Base-by-base conservation (phyloP, 768 basidiomycete genomes). In the Megacollybia marginata region DNA sequence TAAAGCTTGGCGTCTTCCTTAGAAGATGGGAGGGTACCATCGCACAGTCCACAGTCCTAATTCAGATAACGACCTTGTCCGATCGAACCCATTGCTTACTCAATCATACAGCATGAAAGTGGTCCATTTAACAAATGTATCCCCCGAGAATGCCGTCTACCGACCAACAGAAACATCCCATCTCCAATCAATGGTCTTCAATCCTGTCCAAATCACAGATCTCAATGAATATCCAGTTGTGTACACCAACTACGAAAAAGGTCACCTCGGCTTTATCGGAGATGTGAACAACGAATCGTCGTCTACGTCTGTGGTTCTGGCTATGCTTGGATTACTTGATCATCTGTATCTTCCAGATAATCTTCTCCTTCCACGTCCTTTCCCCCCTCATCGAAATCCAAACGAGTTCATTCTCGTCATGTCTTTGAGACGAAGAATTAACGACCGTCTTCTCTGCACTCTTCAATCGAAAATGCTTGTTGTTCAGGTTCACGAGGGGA, bases 391-490 rank as follows among this genome's bases (percentile, higher is more conserved):
- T n/a, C n/a, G n/a, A n/a, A n/a, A n/a, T n/a, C n/a, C n/a, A n/a
- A n/a, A n/a, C n/a, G n/a, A n/a, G n/a, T 67, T 64, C 42, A 60
- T 68, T 33, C 57, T 69, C 42, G 35, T 69, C n/a, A 34, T 71
- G 18, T 62, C 64, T 9, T 59, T 70, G 9, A 63, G 61, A 2
- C 49, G 56, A 11, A 51, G 48, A 42, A 63, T 60, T 20, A 51
- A 65, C 36, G 44, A 46, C 15, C 64, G 65, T 33, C 59, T 68
- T 5, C 46, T 69, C 33, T 40, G 46, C n/a, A 57, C 62, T n/a
- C 52, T 72, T 20, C 51, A 55, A 33, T 38, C 45, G 16, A 65
- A 62, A 33, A 46, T 56, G 13, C 52, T 57, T 2, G 52, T 65
- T 23, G 54, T 58, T 7, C 54, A 59, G 2, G 59, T 60, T 5